These are phyloP conservation scores for Phytophthora cajani DNA, from an alignment of 352 stramenopile genomes.

Conservation along the genomic window DNA sequence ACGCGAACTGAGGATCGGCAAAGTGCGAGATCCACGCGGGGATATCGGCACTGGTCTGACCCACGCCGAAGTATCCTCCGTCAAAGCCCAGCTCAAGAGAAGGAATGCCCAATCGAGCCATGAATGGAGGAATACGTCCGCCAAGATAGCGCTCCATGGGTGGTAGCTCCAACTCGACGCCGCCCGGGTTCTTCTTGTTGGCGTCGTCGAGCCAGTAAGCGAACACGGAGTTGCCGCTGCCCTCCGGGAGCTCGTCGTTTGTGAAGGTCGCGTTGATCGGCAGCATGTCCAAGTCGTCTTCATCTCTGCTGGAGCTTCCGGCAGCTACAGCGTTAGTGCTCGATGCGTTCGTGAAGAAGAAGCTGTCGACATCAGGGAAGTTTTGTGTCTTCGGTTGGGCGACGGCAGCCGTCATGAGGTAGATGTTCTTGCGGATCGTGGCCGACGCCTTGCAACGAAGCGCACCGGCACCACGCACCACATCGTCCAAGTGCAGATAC, in stretches of 20 bases:
- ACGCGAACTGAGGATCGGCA: slow-evolving; percentile 72
- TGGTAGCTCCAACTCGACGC: slow-evolving; percentile 53
- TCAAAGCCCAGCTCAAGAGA: slow-evolving; percentile 81
- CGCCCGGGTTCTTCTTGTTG: slow-evolving; percentile 30
- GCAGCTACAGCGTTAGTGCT: slow-evolving; percentile 2
- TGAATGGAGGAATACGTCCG: slow-evolving; percentile 76
- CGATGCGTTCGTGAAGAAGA: slow-evolving; percentile 51
- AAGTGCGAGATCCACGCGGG: slow-evolving; percentile 84
- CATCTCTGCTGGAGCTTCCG: slow-evolving; percentile 39
- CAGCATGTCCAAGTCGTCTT: slow-evolving; percentile 46
- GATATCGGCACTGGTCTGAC: slow-evolving; percentile 63
- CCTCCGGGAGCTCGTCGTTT: slow-evolving; percentile 67
- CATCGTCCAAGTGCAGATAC: slow-evolving; percentile 78
- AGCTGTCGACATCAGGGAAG: slow-evolving; percentile 47
- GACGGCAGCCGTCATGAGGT: slow-evolving; percentile 71
- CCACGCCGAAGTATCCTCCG: slow-evolving; percentile 69
- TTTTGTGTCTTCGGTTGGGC: slow-evolving; percentile 68
- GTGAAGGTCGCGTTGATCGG: slow-evolving; percentile 75
- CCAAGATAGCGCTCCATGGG: slow-evolving; percentile 47
- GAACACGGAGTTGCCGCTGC: slow-evolving; percentile 68
- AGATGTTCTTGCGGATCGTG: slow-evolving; percentile 79
- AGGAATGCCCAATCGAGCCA: slow-evolving; percentile 73
- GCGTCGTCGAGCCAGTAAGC: slow-evolving; percentile 72
- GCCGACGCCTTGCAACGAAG: slow-evolving; percentile 75
- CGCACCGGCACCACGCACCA: slow-evolving; percentile 68